phyloP scores from a whole-genome alignment of 179 eudicot genomes.

The Carnegiea gigantea region DNA sequence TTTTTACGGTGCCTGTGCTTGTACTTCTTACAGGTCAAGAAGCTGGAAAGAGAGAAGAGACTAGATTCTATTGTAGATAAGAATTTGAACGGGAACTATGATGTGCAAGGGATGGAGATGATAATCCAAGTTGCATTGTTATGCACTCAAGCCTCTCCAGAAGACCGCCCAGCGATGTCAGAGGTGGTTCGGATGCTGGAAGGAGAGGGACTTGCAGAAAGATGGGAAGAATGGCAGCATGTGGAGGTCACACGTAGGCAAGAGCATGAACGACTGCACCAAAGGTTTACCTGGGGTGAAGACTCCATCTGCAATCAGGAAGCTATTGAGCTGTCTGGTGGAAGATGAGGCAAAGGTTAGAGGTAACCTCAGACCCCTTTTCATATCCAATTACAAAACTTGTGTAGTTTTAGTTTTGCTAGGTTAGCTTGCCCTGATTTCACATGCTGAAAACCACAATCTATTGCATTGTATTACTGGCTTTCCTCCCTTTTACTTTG shows the following conservation, averaged over 20 bases:
- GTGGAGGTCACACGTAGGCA: conserved; percentile 73
- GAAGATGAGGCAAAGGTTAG: conserved; percentile 45
- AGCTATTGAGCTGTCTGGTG: conserved; percentile 93
- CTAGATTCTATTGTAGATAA: conserved; percentile 76
- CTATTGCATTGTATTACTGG: too few species aligned
- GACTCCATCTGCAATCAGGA: conserved; percentile 71
- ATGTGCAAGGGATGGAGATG: conserved; percentile 74
- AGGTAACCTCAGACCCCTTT: conserved; percentile 14
- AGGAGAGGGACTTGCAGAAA: conserved; percentile 98
- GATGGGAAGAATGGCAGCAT: conserved; percentile 97
- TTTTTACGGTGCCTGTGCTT: too few species aligned
- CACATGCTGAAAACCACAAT: not conserved
- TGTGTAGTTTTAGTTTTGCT: not conserved
- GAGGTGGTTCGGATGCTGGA: conserved; percentile 98
- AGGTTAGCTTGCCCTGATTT: not conserved
- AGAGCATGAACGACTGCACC: conserved; percentile 72
- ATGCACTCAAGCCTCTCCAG: conserved; percentile 85
- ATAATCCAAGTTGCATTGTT: conserved; percentile 89
- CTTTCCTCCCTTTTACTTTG: too few species aligned
- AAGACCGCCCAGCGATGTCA: conserved; percentile 92
- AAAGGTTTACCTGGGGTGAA: conserved; percentile 89
- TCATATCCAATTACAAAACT: not conserved
- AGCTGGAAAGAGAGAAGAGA: conserved; percentile 74
- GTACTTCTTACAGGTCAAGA: conserved; percentile 56
- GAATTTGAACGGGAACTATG: conserved; percentile 49